Conservation (phyloP, 139 green algal species). For the Dunaliella sp. region DNA sequence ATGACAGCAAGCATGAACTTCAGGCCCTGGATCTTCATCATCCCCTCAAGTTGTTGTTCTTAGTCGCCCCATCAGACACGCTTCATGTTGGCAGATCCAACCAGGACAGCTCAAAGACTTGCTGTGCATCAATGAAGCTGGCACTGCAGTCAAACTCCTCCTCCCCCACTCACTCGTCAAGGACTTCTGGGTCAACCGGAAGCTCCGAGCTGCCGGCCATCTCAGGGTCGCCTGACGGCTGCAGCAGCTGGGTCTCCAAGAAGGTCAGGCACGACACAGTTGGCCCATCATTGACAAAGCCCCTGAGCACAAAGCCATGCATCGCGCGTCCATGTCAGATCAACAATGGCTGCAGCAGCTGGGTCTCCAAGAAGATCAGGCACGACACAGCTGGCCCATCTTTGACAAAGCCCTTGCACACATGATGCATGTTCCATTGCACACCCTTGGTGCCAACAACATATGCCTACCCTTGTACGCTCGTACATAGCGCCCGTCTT, state of each 20-base stretch:
- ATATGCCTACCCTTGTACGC: too few species aligned
- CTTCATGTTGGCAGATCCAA: too few species aligned
- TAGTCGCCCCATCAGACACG: too few species aligned
- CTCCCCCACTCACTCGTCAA: neutral
- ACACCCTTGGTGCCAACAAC: too few species aligned
- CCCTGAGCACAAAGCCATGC: neutral
- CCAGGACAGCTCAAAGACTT: neutral
- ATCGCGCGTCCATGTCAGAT: too few species aligned
- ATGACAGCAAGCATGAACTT: too few species aligned
- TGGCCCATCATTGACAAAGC: neutral
- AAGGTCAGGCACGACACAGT: neutral
- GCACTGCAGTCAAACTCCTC: neutral
- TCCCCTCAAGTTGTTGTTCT: too few species aligned
- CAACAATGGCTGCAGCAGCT: too few species aligned
- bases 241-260: neutral
- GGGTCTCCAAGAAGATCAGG: neutral
- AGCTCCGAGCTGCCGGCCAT: neutral
- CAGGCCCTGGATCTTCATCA: too few species aligned
- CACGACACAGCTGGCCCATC: neutral
- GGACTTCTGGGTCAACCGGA: neutral
- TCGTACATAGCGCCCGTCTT: too few species aligned
- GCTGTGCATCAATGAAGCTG: neutral
- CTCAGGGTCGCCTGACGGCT: neutral
- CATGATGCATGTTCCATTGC: too few species aligned
- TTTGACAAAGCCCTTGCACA: neutral